Conservation (phyloP, 2,329 filamentous ascomycete genomes). For the Xylaria sp. region DNA sequence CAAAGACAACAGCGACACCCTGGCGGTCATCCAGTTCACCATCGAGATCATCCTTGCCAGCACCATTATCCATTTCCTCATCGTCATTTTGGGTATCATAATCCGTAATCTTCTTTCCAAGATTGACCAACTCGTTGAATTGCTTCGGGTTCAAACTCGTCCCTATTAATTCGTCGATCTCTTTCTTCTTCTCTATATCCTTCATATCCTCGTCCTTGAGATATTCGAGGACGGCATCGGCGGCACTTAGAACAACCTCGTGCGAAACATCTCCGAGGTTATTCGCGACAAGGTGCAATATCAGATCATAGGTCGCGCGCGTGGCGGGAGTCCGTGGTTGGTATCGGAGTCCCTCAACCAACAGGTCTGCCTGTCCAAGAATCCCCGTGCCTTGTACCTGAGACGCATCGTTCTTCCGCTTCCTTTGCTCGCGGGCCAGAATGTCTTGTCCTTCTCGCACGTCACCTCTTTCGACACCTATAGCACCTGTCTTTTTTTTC, state of each 20-base stretch:
- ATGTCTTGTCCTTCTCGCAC: conserved; percentile 86
- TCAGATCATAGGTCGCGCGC: conserved; percentile 91
- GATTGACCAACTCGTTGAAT: conserved; percentile 95
- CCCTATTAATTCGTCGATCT: conserved; percentile 94
- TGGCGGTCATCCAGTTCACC: conserved; percentile 92
- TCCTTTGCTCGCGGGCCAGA: conserved; percentile 83
- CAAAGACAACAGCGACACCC: conserved; percentile 97
- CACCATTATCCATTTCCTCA: conserved; percentile 81
- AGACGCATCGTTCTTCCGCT: conserved; percentile 81
- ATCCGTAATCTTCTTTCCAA: conserved; percentile 98
- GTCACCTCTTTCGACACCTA: conserved; percentile 78
- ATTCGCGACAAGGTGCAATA: conserved; percentile 88
- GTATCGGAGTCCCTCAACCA: conserved; percentile 92
- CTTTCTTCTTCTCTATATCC: conserved; percentile 98
- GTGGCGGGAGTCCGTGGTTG: conserved; percentile 91
- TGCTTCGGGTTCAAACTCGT: conserved; percentile 83
- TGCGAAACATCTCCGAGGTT: conserved; percentile 93
- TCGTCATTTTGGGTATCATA: conserved; percentile 97
- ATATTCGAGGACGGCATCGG: conserved; percentile 89
- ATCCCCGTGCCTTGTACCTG: conserved; percentile 80
- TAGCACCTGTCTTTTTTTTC: conserved; percentile 77
- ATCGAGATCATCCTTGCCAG: conserved; percentile 70
- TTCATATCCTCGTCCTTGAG: conserved; percentile 96
- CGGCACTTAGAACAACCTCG: conserved; percentile 91
- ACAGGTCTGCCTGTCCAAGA: conserved; percentile 82